Evolutionary conservation across 768 basidiomycete species (phyloP).

Genomic region (Lepiota brunneoincarnata): DNA sequence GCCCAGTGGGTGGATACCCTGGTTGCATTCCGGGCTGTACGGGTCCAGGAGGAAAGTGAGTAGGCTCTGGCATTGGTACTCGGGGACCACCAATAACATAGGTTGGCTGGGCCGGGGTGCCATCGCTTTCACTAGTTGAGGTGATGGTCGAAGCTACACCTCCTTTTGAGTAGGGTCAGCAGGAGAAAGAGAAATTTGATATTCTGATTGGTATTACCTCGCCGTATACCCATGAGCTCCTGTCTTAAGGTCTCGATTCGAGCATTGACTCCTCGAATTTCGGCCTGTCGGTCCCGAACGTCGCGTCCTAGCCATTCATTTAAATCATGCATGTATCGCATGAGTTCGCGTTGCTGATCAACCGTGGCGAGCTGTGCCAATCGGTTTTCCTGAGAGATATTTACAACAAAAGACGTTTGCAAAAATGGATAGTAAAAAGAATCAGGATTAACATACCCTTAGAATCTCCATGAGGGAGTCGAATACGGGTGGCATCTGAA

Average conservation of each 20-base stretch:
- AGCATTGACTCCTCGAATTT: conserved; percentile 62
- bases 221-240: conserved; percentile 32
- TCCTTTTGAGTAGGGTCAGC: background rate
- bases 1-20: background rate
- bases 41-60: conserved; percentile 7
- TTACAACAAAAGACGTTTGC: too few relatives aligned
- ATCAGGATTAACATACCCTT: conserved; percentile 43
- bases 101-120: conserved; percentile 13
- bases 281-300: conserved; percentile 74
- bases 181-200: background rate
- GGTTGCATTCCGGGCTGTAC: background rate
- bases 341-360: conserved; percentile 76
- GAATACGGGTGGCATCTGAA: conserved; percentile 61
- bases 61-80: conserved; percentile 11
- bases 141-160: background rate
- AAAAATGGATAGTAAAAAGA: conserved; percentile 3
- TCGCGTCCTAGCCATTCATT: conserved; percentile 82
- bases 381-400: conserved; percentile 62
- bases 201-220: conserved; percentile 14
- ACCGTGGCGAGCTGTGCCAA: conserved; percentile 70
- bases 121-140: conserved; percentile 8
- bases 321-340: conserved; percentile 72
- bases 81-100: background rate
- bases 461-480: conserved; percentile 69
- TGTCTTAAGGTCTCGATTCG: conserved; percentile 51